Conservation (phyloP, 257 asterid genomes). For the Nicotiana benthamiana region DNA sequence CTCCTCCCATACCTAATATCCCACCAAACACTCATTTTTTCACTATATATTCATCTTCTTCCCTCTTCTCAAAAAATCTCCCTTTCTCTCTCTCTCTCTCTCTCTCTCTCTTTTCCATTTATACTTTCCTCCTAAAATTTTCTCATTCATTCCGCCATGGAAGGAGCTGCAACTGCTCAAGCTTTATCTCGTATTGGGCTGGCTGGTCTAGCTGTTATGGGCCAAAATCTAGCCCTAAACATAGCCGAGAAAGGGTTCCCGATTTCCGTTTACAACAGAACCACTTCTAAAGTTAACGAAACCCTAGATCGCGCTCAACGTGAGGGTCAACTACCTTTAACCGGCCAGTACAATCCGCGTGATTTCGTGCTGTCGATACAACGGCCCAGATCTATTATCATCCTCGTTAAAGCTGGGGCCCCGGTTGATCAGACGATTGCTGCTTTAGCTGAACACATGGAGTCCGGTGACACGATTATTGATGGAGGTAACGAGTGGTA, state of each 20-base stretch:
- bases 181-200: constrained; percentile 63
- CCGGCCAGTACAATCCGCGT: constrained; percentile 57
- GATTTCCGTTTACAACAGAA: constrained; percentile 73
- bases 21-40: neutral
- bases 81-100: neutral
- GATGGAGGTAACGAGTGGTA: constrained; percentile 98
- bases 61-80: neutral
- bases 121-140: neutral
- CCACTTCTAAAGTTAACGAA: constrained; percentile 69
- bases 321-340: constrained; percentile 66
- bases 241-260: constrained; percentile 91
- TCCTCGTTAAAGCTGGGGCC: constrained; percentile 84
- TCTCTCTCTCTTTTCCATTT: neutral
- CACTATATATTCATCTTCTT: neutral
- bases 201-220: constrained; percentile 85
- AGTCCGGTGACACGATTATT: constrained; percentile 82
- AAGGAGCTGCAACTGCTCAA: constrained; percentile 33
- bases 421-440: constrained; percentile 90
- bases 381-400: constrained; percentile 71
- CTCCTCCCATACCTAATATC: neutral
- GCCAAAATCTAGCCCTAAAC: constrained; percentile 83
- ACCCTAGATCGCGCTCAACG: constrained; percentile 73
- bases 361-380: constrained; percentile 67
- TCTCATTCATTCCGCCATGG: neutral
- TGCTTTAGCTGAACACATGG: constrained; percentile 68